phyloP scores from a whole-genome alignment of 768 basidiomycete genomes.

The Xerocomus spinulosus region DNA sequence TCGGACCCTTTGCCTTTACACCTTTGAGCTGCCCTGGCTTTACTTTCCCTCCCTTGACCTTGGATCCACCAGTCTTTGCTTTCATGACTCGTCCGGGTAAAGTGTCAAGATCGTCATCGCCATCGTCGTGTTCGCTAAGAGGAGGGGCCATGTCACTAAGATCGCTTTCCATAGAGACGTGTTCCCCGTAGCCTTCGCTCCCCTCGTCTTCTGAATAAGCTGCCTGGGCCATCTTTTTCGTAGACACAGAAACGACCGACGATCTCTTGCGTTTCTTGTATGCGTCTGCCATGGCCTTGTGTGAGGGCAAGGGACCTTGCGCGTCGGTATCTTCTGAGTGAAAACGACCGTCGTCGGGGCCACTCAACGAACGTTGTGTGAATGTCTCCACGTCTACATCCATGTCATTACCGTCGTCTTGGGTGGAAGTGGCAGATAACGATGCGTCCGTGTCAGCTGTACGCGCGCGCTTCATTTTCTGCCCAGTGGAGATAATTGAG shows the following conservation, averaged over 20 bases:
- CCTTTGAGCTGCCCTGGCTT: constrained; percentile 13
- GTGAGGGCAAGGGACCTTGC: not conserved
- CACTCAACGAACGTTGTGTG: constrained; percentile 7
- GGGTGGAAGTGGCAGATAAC: constrained; percentile 29
- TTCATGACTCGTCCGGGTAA: constrained; percentile 21
- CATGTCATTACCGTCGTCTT: constrained; percentile 41
- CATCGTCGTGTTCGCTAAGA: constrained; percentile 23
- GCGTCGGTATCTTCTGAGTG: constrained; percentile 6
- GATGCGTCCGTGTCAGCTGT: constrained; percentile 28
- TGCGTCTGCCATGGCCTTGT: constrained; percentile 10
- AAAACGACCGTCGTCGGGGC: constrained; percentile 21
- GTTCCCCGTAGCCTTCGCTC: constrained; percentile 21
- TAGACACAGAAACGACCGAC: constrained; percentile 5
- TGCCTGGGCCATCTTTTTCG: constrained; percentile 18
- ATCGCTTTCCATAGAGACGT: constrained; percentile 24
- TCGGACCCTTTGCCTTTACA: constrained; percentile 28
- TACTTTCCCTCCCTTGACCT: constrained; percentile 26
- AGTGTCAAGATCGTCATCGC: constrained; percentile 24
- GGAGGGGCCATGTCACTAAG: constrained; percentile 21
- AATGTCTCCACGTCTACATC: constrained; percentile 39
- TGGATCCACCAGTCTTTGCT: constrained; percentile 18
- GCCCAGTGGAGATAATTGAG: constrained; percentile 37
- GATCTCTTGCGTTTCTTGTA: constrained; percentile 19
- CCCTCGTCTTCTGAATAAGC: constrained; percentile 31
- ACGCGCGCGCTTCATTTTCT: constrained; percentile 23